phyloP scores from a whole-genome alignment of 1,139 yeast species.

The Sugiyamaella xylanicola region DNA sequence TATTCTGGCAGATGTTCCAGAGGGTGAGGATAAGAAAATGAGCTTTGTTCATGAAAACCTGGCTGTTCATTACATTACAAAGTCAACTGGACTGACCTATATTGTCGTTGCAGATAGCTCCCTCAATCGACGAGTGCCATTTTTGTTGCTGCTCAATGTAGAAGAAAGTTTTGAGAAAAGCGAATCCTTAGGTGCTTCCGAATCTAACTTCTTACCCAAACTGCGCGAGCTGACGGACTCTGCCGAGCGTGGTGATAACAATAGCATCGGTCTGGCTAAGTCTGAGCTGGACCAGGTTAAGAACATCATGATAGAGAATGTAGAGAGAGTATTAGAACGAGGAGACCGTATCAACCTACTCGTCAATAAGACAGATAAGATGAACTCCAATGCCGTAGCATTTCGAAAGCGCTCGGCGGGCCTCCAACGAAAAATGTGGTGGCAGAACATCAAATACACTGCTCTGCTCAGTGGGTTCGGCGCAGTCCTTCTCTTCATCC shows the following conservation, averaged over 20 bases:
- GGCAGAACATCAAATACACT: constrained; percentile 37
- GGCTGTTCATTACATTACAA: constrained; percentile 42
- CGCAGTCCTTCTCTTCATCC: not conserved
- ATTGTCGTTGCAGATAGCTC: constrained; percentile 37
- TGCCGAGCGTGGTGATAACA: constrained; percentile 37
- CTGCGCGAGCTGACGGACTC: constrained; percentile 29
- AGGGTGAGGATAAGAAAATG: constrained; percentile 36
- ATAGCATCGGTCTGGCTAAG: constrained; percentile 38
- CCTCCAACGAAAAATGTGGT: constrained; percentile 61
- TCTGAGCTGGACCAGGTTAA: constrained; percentile 46
- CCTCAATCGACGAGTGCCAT: constrained; percentile 41
- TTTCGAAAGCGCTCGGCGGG: constrained; percentile 72
- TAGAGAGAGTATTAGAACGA: constrained; percentile 60
- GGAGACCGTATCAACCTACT: constrained; percentile 77
- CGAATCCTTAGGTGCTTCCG: constrained; percentile 11
- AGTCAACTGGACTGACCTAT: constrained; percentile 40
- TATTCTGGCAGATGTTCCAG: constrained; percentile 35
- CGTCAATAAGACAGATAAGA: constrained; percentile 78
- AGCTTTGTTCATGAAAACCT: constrained; percentile 39
- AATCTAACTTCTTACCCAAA: constrained; percentile 23
- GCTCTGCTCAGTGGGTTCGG: constrained; percentile 1
- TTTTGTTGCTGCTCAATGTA: constrained; percentile 39
- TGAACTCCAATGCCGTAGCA: constrained; percentile 67
- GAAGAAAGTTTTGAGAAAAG: constrained; percentile 31
- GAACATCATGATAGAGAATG: constrained; percentile 47